Evolutionary conservation across 805 yeast genomes (phyloP), one percentile per base, ranked within the genome.

Genomic region (Metschnikowia lachancei): DNA sequence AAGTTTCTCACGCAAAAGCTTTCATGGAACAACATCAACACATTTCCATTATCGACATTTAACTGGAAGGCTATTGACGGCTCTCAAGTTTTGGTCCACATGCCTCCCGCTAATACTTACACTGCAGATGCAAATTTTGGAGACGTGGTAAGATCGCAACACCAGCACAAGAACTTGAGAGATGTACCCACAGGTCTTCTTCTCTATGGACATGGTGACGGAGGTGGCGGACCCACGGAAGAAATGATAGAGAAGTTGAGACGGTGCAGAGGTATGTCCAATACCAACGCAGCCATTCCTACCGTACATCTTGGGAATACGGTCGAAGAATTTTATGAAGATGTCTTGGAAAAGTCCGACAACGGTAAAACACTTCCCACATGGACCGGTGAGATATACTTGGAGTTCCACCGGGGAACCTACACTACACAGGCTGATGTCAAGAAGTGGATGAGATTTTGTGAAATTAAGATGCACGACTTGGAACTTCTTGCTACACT

Each of bases 61-160:
- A 89, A 89, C 63, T 92, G 99, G 99, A 86, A 86, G 4, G 96
- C 96, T 24, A 75, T 94, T 36, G 98, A 92, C 66, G 95, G 96
- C 0, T 80, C 96, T 3, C 97, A 92, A 65, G 89, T 92, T 1
- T 68, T 94, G 56, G 89, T 92, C 30, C 99, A 92, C 64, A 94
- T 94, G 98, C 98, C 99, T 17, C 98, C 99, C 6, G 94, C 86
- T 11, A 87, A 92, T 64, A 94, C 98, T 0, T 92, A 92, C 61
- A 94, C 98, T 8, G 95, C 98, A 1, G 78, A 76, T 60, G 96
- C 97, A 2, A 82, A 92, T 61, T 89, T 89, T 66, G 96, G 97
- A 26, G 98, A 94, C 67, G 95, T 91, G 26, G 77, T 80, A 47
- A 77, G 97, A 56, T 84, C 95, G 1, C 76, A 83, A 45, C 68